phyloP scores from a whole-genome alignment of 306 rosid genomes.

The Quercus agrifolia region DNA sequence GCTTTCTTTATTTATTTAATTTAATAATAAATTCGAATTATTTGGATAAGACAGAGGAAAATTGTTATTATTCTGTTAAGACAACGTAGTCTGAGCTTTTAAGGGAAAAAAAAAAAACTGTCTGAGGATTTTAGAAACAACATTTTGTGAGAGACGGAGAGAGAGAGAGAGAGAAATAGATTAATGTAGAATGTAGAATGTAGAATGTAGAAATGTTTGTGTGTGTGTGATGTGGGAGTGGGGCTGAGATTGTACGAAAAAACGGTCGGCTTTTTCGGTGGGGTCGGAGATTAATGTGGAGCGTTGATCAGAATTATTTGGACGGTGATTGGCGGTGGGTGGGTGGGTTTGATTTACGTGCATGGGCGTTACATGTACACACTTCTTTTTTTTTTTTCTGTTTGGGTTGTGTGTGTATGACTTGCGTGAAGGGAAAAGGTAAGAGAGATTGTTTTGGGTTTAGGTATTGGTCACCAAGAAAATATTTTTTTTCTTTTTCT shows the following conservation, averaged over 20 bases:
- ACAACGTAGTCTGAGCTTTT: neutral
- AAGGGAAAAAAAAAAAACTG: neutral
- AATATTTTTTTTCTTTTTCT: neutral
- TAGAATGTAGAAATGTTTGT: neutral
- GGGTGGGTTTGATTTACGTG: constrained; percentile 8
- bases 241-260: constrained; percentile 30
- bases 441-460: neutral
- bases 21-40: too few relatives aligned
- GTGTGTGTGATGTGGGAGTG: constrained; percentile 34
- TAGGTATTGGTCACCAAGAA: neutral
- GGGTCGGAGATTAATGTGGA: neutral
- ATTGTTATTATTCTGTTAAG: neutral
- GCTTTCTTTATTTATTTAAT: neutral
- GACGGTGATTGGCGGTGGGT: constrained; percentile 24
- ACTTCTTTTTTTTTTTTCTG: too few relatives aligned
- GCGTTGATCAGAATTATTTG: constrained; percentile 6
- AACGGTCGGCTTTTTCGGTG: constrained; percentile 14
- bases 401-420: too few relatives aligned
- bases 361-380: constrained; percentile 20
- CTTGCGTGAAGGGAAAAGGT: neutral
- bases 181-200: too few relatives aligned
- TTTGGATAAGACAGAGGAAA: neutral
- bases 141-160: neutral
- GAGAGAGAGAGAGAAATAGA: too few relatives aligned
- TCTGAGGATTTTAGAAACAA: constrained; percentile 5